Conservation (phyloP, 495 filamentous ascomycete species). For the Neurospora hispaniola region DNA sequence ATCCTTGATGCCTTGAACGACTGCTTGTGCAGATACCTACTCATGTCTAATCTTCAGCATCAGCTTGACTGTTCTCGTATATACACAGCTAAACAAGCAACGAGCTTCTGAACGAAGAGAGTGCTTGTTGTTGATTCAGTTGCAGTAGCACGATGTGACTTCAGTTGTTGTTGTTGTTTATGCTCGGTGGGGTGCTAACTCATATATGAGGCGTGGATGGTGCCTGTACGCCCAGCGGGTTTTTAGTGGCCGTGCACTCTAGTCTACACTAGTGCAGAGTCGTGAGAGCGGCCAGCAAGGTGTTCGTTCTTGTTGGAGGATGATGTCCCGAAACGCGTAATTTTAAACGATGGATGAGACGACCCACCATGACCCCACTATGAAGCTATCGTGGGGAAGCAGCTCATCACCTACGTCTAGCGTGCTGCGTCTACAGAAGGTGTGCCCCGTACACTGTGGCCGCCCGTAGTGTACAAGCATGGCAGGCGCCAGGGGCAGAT, state of each 20-base stretch:
- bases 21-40: background rate
- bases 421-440: background rate
- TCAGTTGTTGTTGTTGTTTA: background rate
- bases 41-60: background rate
- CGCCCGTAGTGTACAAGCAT: background rate
- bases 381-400: background rate
- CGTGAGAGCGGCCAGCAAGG: background rate
- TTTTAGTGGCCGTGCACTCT: background rate
- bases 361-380: background rate
- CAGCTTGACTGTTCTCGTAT: background rate
- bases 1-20: background rate
- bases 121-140: background rate
- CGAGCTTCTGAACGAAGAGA: background rate
- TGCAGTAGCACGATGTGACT: background rate
- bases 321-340: background rate
- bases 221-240: background rate
- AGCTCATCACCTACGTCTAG: background rate
- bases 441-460: background rate
- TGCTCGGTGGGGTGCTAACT: background rate
- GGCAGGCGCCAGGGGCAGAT: background rate
- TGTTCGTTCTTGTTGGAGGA: background rate
- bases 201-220: background rate
- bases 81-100: background rate
- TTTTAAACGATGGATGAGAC: background rate
- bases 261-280: background rate